Conservation (phyloP, 495 filamentous ascomycete species). For the Penicillium bialowiezense region DNA sequence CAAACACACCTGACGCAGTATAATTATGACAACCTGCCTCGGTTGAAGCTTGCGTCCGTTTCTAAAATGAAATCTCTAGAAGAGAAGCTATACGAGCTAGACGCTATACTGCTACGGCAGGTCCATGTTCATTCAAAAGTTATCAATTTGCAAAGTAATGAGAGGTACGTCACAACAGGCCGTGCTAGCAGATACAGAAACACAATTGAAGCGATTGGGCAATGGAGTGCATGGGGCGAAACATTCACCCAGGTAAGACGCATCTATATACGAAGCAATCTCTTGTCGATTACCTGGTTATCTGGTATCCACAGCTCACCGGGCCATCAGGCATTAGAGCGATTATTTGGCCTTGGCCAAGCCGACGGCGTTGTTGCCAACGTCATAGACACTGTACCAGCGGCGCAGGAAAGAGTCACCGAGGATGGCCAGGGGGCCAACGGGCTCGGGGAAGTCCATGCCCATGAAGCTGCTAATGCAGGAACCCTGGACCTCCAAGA, state of each 20-base stretch:
- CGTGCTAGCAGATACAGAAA: slow-evolving; percentile 8
- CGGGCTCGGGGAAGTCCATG: slow-evolving; percentile 92
- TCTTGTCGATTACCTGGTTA: slow-evolving; percentile 8
- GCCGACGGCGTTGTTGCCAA: slow-evolving; percentile 79
- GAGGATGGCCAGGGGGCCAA: slow-evolving; percentile 91
- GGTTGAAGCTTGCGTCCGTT: too few species aligned
- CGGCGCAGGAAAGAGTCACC: slow-evolving; percentile 96
- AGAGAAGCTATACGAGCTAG: too few species aligned
- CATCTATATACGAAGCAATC: slow-evolving; percentile 23
- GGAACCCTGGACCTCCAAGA: slow-evolving; percentile 89
- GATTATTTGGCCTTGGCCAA: slow-evolving; percentile 77
- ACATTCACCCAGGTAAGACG: slow-evolving; percentile 5
- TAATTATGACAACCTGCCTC: too few species aligned
- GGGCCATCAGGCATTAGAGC: neutral
- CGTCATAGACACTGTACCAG: slow-evolving; percentile 97
- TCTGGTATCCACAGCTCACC: slow-evolving; percentile 10
- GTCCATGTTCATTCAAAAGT: slow-evolving; percentile 13
- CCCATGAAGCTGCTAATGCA: slow-evolving; percentile 98
- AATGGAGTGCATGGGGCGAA: slow-evolving; percentile 11
- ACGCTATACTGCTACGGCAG: slow-evolving; percentile 6
- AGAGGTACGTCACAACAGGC: slow-evolving; percentile 5
- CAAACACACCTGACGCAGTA: neutral
- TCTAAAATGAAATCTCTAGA: too few species aligned
- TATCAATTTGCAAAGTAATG: slow-evolving; percentile 11
- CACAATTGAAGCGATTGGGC: slow-evolving; percentile 11